Evolutionary conservation across 148 eudicot species (phyloP).

Genomic region (Vaccinium myrtillus): DNA sequence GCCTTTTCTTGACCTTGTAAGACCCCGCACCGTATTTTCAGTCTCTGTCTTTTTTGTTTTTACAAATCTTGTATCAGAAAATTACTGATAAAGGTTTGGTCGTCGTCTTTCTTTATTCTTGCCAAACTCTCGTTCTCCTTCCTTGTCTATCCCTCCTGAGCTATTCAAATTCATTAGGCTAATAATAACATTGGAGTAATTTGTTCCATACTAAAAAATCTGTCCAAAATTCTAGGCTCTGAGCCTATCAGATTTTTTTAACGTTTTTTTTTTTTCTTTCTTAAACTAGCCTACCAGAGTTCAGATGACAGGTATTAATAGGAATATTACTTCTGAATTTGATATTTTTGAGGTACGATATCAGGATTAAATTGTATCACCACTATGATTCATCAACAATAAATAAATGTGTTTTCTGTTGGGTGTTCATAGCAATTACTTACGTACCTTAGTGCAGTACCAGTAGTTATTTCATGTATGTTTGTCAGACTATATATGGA

Average conservation of each 20-base stretch:
- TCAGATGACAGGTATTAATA: no score
- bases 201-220: background rate
- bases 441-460: background rate
- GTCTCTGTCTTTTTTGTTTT: background rate
- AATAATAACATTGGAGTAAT: background rate
- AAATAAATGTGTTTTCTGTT: background rate
- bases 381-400: background rate
- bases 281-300: no score
- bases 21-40: conserved; percentile 25
- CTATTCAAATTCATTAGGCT: conserved; percentile 25
- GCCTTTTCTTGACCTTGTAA: conserved; percentile 78
- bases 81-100: conserved; percentile 16
- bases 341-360: background rate
- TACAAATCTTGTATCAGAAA: conserved; percentile 15
- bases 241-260: no score
- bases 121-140: conserved; percentile 48
- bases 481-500: background rate
- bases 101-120: conserved; percentile 12
- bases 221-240: background rate
- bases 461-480: background rate
- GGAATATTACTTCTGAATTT: no score
- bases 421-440: background rate
- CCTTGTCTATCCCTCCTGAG: conserved; percentile 75
- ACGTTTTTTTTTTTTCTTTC: no score
- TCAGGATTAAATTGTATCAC: background rate